These are phyloP conservation scores for Tetrahymena malaccensis DNA, from an alignment of 73 alveolate species.

Conservation along the genomic window DNA sequence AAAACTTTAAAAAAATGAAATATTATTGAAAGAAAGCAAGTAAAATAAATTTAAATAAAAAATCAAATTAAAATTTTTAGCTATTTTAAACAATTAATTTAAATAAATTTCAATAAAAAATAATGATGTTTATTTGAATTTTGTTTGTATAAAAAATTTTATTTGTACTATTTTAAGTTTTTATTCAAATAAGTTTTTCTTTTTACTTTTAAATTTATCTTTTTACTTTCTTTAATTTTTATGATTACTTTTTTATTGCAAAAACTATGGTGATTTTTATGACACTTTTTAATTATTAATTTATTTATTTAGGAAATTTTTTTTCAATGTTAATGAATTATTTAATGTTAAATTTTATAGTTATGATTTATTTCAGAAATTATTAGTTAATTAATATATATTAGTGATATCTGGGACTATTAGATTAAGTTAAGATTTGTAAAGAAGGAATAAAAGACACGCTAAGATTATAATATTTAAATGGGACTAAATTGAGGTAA, in stretches of 20 bases:
- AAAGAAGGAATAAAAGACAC: not conserved
- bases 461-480: not conserved
- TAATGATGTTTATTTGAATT: not conserved
- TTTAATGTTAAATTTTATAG: not conserved
- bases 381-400: not conserved
- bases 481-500: not conserved
- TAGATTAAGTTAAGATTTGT: not conserved
- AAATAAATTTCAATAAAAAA: not conserved
- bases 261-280: not conserved
- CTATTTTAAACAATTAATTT: too few species aligned
- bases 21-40: too few species aligned
- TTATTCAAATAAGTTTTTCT: not conserved
- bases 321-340: too few species aligned
- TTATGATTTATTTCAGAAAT: not conserved
- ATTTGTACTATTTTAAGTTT: not conserved
- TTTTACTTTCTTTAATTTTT: too few species aligned
- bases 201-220: not conserved
- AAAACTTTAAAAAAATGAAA: too few species aligned
- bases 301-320: not conserved
- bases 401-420: not conserved
- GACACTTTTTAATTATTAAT: not conserved
- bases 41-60: too few species aligned
- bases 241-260: not conserved
- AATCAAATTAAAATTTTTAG: too few species aligned
- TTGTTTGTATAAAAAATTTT: too few species aligned